phyloP scores from a whole-genome alignment of 2,329 filamentous ascomycete species.

The Penicillium sp. region DNA sequence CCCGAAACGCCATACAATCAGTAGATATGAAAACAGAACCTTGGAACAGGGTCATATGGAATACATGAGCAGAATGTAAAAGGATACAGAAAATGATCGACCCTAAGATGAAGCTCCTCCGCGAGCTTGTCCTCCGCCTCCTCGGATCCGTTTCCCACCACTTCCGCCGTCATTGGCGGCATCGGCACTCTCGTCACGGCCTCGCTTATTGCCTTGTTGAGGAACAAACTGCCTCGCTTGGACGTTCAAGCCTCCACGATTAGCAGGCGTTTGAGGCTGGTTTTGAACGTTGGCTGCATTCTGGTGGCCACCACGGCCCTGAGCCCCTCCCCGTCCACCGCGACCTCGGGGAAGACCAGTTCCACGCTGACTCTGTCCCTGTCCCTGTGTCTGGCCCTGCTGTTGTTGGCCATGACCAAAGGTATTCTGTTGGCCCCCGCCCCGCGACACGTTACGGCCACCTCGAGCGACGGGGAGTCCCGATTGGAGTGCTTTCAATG shows the following conservation, averaged over 20 bases:
- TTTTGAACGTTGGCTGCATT: conserved; percentile 27
- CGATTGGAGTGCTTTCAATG: conserved; percentile 42
- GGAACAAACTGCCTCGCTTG: conserved; percentile 53
- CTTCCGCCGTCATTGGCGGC: conserved; percentile 35
- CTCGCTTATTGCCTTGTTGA: conserved; percentile 50
- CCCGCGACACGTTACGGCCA: conserved; percentile 37
- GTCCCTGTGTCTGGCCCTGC: conserved; percentile 26
- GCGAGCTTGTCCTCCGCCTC: conserved; percentile 34
- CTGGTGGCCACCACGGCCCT: conserved; percentile 37
- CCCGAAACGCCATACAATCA: not conserved
- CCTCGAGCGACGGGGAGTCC: conserved; percentile 43
- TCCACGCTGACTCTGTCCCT: conserved; percentile 31
- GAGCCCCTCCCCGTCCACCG: conserved; percentile 38
- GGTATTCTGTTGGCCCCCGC: conserved; percentile 32
- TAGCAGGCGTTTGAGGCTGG: conserved; percentile 28
- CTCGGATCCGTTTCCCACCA: conserved; percentile 47
- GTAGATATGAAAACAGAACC: not conserved
- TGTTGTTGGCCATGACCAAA: conserved; percentile 28
- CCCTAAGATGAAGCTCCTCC: conserved; percentile 23
- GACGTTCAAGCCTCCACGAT: conserved; percentile 45
- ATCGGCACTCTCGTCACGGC: conserved; percentile 48
- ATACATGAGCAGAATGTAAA: conserved; percentile 12
- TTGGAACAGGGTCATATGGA: not conserved
- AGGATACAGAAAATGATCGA: conserved; percentile 3
- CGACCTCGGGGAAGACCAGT: conserved; percentile 43